Evolutionary conservation across 305 asterid species (phyloP).

Genomic region (Solanum hybrid): DNA sequence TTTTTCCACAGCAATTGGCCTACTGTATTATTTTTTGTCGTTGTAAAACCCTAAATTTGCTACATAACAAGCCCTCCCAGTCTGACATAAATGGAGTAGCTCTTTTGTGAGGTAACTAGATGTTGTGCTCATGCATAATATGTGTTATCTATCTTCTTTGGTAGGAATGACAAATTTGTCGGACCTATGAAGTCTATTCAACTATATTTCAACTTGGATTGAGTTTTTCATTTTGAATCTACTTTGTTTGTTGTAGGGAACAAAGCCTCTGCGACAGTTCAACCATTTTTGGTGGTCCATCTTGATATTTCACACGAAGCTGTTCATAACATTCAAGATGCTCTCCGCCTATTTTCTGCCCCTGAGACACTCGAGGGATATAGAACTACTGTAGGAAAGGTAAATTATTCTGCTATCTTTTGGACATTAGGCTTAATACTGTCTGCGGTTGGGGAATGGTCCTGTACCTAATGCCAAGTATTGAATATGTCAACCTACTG

Average conservation of each 20-base stretch:
- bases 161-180: neutral
- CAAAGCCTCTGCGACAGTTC: slow-evolving; percentile 66
- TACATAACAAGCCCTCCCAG: neutral
- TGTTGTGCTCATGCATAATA: neutral
- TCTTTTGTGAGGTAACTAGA: neutral
- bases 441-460: neutral
- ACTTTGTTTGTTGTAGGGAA: slow-evolving; percentile 43
- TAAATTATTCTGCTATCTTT: slow-evolving; percentile 11
- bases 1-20: neutral
- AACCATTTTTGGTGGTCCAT: slow-evolving; percentile 83
- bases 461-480: neutral
- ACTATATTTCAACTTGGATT: neutral
- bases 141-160: neutral
- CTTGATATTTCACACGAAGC: slow-evolving; percentile 69
- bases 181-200: neutral
- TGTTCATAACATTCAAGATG: slow-evolving; percentile 69
- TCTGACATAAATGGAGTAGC: neutral
- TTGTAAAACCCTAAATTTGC: neutral
- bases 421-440: neutral
- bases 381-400: slow-evolving; percentile 63
- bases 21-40: neutral
- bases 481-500: neutral
- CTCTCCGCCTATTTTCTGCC: slow-evolving; percentile 59
- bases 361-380: slow-evolving; percentile 81
- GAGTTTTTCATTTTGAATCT: slow-evolving; percentile 3